A percentile compares a stretch with the other conserved stretches of the same genome.
Conservation (phyloP, 2,329 filamentous ascomycete genomes). For the Stromatinia cepivora region DNA sequence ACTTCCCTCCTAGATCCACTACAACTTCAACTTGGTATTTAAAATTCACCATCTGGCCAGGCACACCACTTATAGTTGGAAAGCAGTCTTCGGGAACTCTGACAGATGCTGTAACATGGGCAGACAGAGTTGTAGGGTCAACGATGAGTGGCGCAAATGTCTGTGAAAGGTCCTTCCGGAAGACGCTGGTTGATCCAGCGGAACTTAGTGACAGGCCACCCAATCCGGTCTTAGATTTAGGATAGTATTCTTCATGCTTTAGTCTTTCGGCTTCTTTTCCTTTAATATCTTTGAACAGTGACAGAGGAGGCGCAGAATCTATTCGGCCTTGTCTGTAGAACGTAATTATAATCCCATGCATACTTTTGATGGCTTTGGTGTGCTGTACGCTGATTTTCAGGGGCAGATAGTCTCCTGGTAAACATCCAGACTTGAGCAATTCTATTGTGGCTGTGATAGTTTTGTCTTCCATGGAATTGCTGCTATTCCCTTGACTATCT, state of each 20-base stretch:
- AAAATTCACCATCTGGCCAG: conserved; percentile 92
- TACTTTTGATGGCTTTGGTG: conserved; percentile 83
- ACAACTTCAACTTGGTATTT: conserved; percentile 92
- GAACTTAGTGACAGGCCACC: conserved; percentile 85
- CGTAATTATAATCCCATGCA: conserved; percentile 90
- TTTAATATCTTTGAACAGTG: conserved; percentile 51
- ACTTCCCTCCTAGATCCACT: conserved; percentile 84
- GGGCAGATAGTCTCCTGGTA: conserved; percentile 81
- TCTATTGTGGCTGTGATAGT: conserved; percentile 87
- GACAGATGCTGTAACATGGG: conserved; percentile 79
- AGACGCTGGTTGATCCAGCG: conserved; percentile 84
- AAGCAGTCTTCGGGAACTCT: conserved; percentile 88
- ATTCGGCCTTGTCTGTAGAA: conserved; percentile 89
- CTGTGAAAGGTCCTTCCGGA: conserved; percentile 91
- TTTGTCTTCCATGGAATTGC: conserved; percentile 59
- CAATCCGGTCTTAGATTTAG: conserved; percentile 81
- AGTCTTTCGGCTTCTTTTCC: conserved; percentile 66
- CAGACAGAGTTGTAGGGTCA: conserved; percentile 74
- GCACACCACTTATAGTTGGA: conserved; percentile 85
- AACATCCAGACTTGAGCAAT: conserved; percentile 75
- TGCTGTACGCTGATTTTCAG: conserved; percentile 83
- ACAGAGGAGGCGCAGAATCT: conserved; percentile 65
- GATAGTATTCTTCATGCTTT: conserved; percentile 76
- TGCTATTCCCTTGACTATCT: conserved; percentile 52
- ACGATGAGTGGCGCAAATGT: conserved; percentile 86